These are phyloP conservation scores for Phyllosticta capitalensis DNA, from an alignment of 2,329 filamentous ascomycete species.

Conservation along the genomic window DNA sequence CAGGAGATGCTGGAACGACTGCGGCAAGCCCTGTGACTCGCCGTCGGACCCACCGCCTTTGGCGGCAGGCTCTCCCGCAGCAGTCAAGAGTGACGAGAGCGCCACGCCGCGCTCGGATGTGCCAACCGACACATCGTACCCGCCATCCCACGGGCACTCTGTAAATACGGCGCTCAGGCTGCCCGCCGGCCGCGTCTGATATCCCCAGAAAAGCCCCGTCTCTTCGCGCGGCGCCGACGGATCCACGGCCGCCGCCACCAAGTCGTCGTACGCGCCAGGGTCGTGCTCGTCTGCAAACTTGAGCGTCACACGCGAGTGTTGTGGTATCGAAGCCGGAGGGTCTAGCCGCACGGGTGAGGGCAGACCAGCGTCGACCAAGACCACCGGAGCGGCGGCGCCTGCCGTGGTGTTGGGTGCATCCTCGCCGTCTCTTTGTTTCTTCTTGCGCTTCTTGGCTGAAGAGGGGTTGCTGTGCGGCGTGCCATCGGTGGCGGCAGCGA, in stretches of 20 bases:
- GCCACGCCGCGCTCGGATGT: constrained; percentile 67
- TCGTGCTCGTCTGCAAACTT: constrained; percentile 45
- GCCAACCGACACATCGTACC: constrained; percentile 75
- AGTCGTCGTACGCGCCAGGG: constrained; percentile 17
- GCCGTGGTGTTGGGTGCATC: constrained; percentile 11
- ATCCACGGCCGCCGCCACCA: constrained; percentile 51
- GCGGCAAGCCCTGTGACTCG: constrained; percentile 18
- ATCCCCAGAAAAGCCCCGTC: constrained; percentile 82
- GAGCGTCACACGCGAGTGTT: constrained; percentile 65
- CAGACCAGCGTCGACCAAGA: constrained; percentile 43
- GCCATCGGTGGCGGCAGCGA: not conserved
- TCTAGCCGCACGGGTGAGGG: constrained; percentile 32
- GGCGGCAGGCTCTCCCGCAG: not conserved
- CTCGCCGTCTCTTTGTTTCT: constrained; percentile 5
- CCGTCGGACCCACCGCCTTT: not conserved
- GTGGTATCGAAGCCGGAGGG: constrained; percentile 53
- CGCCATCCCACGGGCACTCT: constrained; percentile 62
- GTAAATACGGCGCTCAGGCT: constrained; percentile 68
- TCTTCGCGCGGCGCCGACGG: constrained; percentile 62
- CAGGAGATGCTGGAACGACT: constrained; percentile 59
- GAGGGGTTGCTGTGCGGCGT: constrained; percentile 6
- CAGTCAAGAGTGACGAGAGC: constrained; percentile 25
- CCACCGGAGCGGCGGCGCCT: constrained; percentile 14
- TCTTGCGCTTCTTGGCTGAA: constrained; percentile 35
- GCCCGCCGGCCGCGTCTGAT: constrained; percentile 54